Conservation (phyloP, 176 grass and related monocot genomes). For the Themeda triandra region DNA sequence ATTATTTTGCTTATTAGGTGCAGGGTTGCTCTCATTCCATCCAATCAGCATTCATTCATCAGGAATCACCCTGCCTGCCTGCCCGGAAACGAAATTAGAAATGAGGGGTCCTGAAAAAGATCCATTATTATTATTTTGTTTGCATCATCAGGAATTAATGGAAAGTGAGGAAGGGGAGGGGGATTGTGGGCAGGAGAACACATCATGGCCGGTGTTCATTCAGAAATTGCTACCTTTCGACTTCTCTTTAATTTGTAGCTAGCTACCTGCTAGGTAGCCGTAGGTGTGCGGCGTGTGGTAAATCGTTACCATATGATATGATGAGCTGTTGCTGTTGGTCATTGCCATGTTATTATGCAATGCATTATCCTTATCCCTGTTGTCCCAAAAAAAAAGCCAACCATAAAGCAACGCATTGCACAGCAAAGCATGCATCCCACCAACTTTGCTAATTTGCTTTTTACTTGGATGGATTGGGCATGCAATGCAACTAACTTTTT, state of each 20-base stretch:
- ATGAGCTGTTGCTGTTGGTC: no score
- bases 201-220: no score
- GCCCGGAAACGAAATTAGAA: conserved; percentile 1
- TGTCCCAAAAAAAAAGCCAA: not conserved
- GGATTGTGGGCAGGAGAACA: not conserved
- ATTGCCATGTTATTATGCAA: no score
- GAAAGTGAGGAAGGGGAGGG: not conserved
- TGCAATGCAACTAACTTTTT: not conserved
- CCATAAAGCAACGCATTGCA: not conserved
- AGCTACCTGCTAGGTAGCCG: no score
- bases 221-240: no score
- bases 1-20: conserved; percentile 17
- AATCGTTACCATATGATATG: no score
- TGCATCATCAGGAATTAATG: not conserved
- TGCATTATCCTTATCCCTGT: not conserved
- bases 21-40: conserved; percentile 34
- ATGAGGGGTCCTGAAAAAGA: no score
- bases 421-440: no score
- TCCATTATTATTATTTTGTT: not conserved
- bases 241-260: not conserved
- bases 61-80: not conserved
- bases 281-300: no score
- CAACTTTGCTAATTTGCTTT: not conserved
- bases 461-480: not conserved
- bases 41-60: not conserved